Percentiles rank a stretch among this genome's conserved stretches.
phyloP scores from a whole-genome alignment of 1,284 basidiomycete genomes.

The Austroboletus rostrupii region DNA sequence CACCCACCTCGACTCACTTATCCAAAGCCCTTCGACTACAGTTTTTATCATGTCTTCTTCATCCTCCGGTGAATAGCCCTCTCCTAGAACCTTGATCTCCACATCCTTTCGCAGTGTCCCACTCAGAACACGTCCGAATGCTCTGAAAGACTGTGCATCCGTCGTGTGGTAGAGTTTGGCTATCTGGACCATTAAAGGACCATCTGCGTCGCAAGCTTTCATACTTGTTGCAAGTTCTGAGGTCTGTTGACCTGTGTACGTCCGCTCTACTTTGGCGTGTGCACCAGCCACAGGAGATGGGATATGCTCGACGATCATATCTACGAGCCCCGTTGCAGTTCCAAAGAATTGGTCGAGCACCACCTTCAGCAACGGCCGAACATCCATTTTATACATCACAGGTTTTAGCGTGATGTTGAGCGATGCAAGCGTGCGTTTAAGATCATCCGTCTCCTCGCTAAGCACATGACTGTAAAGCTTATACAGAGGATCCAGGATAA shows the following conservation, averaged over 20 bases:
- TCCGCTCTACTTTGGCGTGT: conserved; percentile 71
- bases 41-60: conserved; percentile 96
- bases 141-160: conserved; percentile 93
- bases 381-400: conserved; percentile 97
- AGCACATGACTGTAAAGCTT: conserved; percentile 96
- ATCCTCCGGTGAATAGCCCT: conserved; percentile 95
- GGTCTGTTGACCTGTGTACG: conserved; percentile 84
- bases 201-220: conserved; percentile 79
- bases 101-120: conserved; percentile 84
- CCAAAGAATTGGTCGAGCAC: conserved; percentile 97
- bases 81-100: conserved; percentile 93
- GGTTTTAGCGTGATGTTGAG: conserved; percentile 89
- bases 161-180: conserved; percentile 94
- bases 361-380: conserved; percentile 89
- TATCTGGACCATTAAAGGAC: conserved; percentile 89
- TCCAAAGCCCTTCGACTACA: conserved; percentile 85
- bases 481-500: conserved; percentile 95
- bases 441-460: conserved; percentile 82
- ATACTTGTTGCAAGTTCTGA: conserved; percentile 77
- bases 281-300: conserved; percentile 80
- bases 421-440: conserved; percentile 77
- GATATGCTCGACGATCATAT: conserved; percentile 87
- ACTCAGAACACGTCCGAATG: conserved; percentile 92
- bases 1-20: conserved; percentile 80
- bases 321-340: conserved; percentile 81